Percentiles rank a stretch among this genome's conserved stretches.
Conservation (phyloP, 2,329 filamentous ascomycete genomes). For the Fusarium sp. region DNA sequence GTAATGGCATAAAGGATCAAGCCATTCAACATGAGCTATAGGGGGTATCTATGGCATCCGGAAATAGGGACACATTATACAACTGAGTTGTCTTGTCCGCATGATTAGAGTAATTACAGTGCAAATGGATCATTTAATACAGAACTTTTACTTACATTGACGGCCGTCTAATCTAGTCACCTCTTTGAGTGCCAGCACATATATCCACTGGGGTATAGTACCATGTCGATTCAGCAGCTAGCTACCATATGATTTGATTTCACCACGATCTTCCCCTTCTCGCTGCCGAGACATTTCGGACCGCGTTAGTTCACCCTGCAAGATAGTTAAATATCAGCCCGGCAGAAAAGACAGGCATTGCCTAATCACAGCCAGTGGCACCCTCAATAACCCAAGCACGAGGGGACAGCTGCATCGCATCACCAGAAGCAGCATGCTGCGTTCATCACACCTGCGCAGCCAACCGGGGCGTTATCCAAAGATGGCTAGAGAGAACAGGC, state of each 20-base stretch:
- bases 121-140: conserved; percentile 22
- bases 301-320: conserved; percentile 7
- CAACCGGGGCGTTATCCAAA: conserved; percentile 41
- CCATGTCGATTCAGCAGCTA: neutral
- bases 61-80: conserved; percentile 22
- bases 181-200: too few species aligned
- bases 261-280: neutral
- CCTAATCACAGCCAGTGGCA: conserved; percentile 24
- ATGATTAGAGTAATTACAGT: conserved; percentile 26
- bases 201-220: neutral
- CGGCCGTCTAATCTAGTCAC: neutral
- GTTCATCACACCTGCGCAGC: conserved; percentile 39
- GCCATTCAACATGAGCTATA: conserved; percentile 56
- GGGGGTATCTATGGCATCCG: conserved; percentile 37
- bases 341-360: conserved; percentile 16
- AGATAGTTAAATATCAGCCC: neutral
- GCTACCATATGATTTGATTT: conserved; percentile 8
- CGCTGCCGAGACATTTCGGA: conserved; percentile 30
- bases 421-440: conserved; percentile 40
- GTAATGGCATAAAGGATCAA: conserved; percentile 46
- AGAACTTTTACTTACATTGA: conserved; percentile 10
- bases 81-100: conserved; percentile 22
- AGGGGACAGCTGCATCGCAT: conserved; percentile 35
- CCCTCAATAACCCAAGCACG: conserved; percentile 23
- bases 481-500: conserved; percentile 36